A percentile compares a stretch with the other conserved stretches of the same genome.
Conservation (phyloP, 2,329 filamentous ascomycete genomes). For the Ophiostoma ips region DNA sequence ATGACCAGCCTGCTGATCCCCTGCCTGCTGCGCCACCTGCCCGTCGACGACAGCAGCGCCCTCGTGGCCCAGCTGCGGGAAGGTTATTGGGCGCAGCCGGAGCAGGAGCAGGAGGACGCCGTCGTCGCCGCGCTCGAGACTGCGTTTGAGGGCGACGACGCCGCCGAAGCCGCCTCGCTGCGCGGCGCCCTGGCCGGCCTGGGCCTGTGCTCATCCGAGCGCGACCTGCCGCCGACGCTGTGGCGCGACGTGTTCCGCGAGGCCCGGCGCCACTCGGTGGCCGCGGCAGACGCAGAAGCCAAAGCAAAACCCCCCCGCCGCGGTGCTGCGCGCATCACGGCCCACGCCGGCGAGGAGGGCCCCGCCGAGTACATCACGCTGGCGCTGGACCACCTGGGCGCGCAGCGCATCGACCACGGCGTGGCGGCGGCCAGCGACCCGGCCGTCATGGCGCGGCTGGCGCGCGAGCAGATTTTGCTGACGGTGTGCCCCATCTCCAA, state of each 20-base stretch:
- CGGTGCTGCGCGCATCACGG: conserved; percentile 36
- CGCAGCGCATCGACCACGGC: conserved; percentile 62
- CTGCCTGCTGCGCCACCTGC: conserved; percentile 59
- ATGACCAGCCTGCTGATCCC: conserved; percentile 54
- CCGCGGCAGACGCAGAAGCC: conserved; percentile 28
- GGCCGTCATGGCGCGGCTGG: conserved; percentile 43
- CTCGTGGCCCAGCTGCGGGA: conserved; percentile 29
- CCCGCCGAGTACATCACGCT: conserved; percentile 50
- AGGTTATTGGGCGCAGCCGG: conserved; percentile 25
- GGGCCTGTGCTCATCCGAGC: conserved; percentile 20
- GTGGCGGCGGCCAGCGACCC: conserved; percentile 49
- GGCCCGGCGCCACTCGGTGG: conserved; percentile 23
- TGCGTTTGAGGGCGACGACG: neutral
- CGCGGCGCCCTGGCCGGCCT: conserved; percentile 15
- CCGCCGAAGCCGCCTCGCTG: neutral
- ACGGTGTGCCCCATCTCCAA: conserved; percentile 65
- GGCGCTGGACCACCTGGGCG: conserved; percentile 47
- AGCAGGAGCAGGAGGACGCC: conserved; percentile 1
- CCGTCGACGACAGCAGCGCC: conserved; percentile 39
- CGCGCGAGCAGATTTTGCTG: conserved; percentile 42
- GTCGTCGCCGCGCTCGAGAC: conserved; percentile 4
- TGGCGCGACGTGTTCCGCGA: conserved; percentile 49
- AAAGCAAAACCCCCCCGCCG: conserved; percentile 27
- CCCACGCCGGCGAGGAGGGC: conserved; percentile 66
- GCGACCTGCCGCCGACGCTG: conserved; percentile 28